Evolutionary conservation across 2,329 filamentous ascomycete genomes (phyloP).

Genomic region (Cadophora luteo-olivacea): DNA sequence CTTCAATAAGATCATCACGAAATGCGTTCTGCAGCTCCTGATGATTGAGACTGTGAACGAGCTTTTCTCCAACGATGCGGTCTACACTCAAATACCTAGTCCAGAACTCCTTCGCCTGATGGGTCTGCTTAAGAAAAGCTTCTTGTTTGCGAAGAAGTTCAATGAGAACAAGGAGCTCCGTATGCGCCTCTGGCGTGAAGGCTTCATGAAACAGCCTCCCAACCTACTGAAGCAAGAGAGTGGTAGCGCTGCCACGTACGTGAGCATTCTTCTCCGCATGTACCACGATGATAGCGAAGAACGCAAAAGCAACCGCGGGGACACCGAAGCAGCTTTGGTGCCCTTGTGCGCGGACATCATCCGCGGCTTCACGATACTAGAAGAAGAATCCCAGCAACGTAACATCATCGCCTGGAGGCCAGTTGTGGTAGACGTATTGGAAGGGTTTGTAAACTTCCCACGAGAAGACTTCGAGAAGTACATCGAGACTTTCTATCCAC

Average conservation of each 20-base stretch:
- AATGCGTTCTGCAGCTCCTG: slow-evolving; percentile 93
- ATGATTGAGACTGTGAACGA: slow-evolving; percentile 99
- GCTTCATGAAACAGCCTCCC: slow-evolving; percentile 99
- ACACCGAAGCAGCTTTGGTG: slow-evolving; percentile 90
- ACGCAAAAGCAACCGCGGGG: slow-evolving; percentile 76
- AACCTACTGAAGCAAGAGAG: slow-evolving; percentile 98
- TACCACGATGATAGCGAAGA: slow-evolving; percentile 89
- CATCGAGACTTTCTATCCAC: slow-evolving; percentile 82
- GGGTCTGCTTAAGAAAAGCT: slow-evolving; percentile 92
- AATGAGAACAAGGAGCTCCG: slow-evolving; percentile 97
- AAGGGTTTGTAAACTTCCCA: slow-evolving; percentile 88
- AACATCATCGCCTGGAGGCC: slow-evolving; percentile 98
- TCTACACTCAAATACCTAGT: slow-evolving; percentile 93
- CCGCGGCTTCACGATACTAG: slow-evolving; percentile 80
- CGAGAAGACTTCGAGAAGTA: slow-evolving; percentile 80
- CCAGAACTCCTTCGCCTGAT: slow-evolving; percentile 89
- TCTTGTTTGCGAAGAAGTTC: slow-evolving; percentile 95
- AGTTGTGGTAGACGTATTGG: slow-evolving; percentile 94
- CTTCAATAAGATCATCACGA: slow-evolving; percentile 99
- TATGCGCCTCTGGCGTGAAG: slow-evolving; percentile 93
- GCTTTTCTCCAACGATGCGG: slow-evolving; percentile 94
- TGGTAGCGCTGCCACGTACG: slow-evolving; percentile 91
- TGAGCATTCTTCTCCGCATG: slow-evolving; percentile 96
- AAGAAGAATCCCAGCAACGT: slow-evolving; percentile 94
- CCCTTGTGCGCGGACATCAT: slow-evolving; percentile 97